Evolutionary conservation across 768 basidiomycete species (phyloP).

Genomic region (Podaxis rugospora): DNA sequence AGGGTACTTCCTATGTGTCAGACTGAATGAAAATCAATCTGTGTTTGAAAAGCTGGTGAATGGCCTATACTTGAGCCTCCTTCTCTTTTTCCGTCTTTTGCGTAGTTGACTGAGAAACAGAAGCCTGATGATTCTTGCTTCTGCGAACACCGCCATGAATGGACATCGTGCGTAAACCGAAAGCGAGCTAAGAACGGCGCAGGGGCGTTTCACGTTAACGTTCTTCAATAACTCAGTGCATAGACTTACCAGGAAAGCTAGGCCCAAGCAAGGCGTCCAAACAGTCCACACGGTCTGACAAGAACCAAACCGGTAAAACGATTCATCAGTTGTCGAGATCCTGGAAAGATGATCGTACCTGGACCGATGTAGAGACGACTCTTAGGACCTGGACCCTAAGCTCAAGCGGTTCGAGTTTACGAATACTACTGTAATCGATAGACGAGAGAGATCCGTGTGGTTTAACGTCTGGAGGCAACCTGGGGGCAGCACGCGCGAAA

Average conservation of each 20-base stretch:
- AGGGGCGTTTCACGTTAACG: slow-evolving; percentile 7
- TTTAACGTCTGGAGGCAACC: slow-evolving; percentile 44
- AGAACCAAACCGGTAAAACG: neutral
- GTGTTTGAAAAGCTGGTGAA: neutral
- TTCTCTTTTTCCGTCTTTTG: slow-evolving; percentile 10
- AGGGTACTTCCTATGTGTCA: neutral
- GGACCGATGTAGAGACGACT: slow-evolving; percentile 58
- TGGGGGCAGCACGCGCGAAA: slow-evolving; percentile 43
- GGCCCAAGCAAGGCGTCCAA: slow-evolving; percentile 63
- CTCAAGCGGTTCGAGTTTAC: slow-evolving; percentile 38
- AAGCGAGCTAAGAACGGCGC: slow-evolving; percentile 30
- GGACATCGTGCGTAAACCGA: slow-evolving; percentile 29
- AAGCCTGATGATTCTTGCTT: slow-evolving; percentile 7
- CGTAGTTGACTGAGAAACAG: slow-evolving; percentile 17
- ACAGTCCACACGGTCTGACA: slow-evolving; percentile 67
- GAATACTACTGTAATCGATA: slow-evolving; percentile 51
- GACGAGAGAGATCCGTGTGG: slow-evolving; percentile 39
- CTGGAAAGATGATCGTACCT: slow-evolving; percentile 36
- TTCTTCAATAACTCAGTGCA: neutral
- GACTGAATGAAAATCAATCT: neutral
- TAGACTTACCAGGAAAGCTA: slow-evolving; percentile 53
- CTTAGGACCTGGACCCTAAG: slow-evolving; percentile 44
- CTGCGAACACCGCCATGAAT: neutral
- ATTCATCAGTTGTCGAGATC: slow-evolving; percentile 11
- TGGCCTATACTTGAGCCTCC: slow-evolving; percentile 3